Base-by-base conservation (phyloP, 2,329 filamentous ascomycete genomes). In the Curvularia sp. region DNA sequence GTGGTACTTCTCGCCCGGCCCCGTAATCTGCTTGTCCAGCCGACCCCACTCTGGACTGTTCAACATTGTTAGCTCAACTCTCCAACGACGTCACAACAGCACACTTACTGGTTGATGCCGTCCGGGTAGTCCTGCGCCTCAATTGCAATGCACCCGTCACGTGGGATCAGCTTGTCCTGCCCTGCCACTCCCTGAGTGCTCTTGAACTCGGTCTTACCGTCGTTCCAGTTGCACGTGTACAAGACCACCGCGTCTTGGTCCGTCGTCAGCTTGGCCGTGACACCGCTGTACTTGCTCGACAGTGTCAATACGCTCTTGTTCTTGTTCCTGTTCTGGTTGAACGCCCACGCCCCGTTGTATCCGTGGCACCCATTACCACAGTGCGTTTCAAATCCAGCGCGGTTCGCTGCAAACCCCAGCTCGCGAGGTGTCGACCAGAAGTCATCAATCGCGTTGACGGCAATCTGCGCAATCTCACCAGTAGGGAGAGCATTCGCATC, bases 201-300 rank as follows among this genome's bases (percentile, higher is more conserved):
- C 70, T 75, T 75, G 66, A 73, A 71, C 62, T 71, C 67, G n/a
- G 66, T 64, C 66, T 73, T 75, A 2, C 73, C 73, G 54, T 75
- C 71, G 52, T 71, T 74, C 73, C 73, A 75, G 53, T 74, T 74
- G 68, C 73, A 75, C 1, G 71, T 74, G 49, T 75, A 75, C 46
- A 75, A 43, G 4, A 75, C 71, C 47, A 75, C 67, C 5, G 65
- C 73, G 20, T 73, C 72, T 60, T 75, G 73, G 54, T 75, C 62
- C 4, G 73, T 74, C 42, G 61, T 65, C 38, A 75, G 51, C 35
- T 73, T 70, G 5, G 72, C 73, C 62, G 69, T 68, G 64, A 75
- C 74, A 24, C 73, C 73, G 53, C 65, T 74, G 62, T 65, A 75
- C 26, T 44, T 61, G 53, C 73, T 75, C 63, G 62, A 62, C 33